Evolutionary conservation across 2,329 filamentous ascomycete genomes (phyloP).

Genomic region (Ascomycota sp.): DNA sequence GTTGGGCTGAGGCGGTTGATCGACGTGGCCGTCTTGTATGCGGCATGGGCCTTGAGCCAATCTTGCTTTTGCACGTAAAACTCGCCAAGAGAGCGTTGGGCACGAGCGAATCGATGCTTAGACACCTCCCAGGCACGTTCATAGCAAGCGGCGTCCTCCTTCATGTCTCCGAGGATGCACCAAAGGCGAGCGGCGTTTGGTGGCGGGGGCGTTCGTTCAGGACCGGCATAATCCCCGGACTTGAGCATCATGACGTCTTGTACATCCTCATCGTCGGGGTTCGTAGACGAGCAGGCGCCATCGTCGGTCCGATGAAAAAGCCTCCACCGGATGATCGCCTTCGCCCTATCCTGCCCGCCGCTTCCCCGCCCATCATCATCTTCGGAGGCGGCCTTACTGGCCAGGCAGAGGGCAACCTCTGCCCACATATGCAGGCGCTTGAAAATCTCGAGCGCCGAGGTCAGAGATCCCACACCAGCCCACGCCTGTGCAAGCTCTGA

Average conservation of each 20-base stretch:
- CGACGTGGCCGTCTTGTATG: constrained; percentile 57
- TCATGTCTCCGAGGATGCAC: constrained; percentile 85
- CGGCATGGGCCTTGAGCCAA: constrained; percentile 48
- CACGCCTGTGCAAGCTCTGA: constrained; percentile 43
- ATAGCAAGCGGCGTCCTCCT: constrained; percentile 55
- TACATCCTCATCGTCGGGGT: constrained; percentile 29
- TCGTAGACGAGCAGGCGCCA: constrained; percentile 10
- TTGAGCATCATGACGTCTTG: constrained; percentile 35
- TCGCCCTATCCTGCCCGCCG: constrained; percentile 59
- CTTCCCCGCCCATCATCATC: constrained; percentile 31
- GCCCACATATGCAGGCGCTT: constrained; percentile 86
- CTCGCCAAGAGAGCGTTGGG: constrained; percentile 71
- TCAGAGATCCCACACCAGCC: constrained; percentile 69
- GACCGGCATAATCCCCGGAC: constrained; percentile 32
- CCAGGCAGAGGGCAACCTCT: constrained; percentile 80
- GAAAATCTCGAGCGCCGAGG: constrained; percentile 88
- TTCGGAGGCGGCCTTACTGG: constrained; percentile 36
- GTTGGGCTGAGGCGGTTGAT: constrained; percentile 67
- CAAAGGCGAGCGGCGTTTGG: constrained; percentile 72
- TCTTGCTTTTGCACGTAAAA: constrained; percentile 49
- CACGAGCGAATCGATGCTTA: constrained; percentile 58
- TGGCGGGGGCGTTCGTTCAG: constrained; percentile 47
- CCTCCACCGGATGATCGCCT: constrained; percentile 53
- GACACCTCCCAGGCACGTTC: constrained; percentile 78
- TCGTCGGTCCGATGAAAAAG: constrained; percentile 46